Conservation (phyloP, 176 grass and related monocot genomes). For the Dactylis glomerata region DNA sequence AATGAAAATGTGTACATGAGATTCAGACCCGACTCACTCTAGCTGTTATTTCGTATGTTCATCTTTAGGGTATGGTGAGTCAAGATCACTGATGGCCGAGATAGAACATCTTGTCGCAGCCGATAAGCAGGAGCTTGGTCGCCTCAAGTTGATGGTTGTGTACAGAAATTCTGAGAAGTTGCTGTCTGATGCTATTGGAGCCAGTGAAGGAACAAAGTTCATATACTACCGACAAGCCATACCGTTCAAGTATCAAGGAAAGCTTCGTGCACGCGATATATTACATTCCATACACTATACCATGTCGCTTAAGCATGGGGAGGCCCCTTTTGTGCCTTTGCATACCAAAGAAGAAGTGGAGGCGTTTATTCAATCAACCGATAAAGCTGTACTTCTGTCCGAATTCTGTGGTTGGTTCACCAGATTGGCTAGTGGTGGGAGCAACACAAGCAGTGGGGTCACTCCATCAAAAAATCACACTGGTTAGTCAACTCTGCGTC, state of each 20-base stretch:
- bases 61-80: slow-evolving; percentile 83
- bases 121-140: slow-evolving; percentile 39
- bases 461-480: slow-evolving; percentile 40
- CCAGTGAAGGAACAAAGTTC: slow-evolving; percentile 61
- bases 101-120: slow-evolving; percentile 43
- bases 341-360: slow-evolving; percentile 67
- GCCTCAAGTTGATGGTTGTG: slow-evolving; percentile 74
- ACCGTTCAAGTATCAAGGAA: slow-evolving; percentile 87
- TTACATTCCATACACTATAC: slow-evolving; percentile 58
- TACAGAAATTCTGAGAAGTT: slow-evolving; percentile 86
- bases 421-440: slow-evolving; percentile 44
- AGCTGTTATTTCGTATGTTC: slow-evolving; percentile 1
- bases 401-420: slow-evolving; percentile 90
- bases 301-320: slow-evolving; percentile 59
- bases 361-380: slow-evolving; percentile 65
- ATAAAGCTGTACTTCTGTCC: slow-evolving; percentile 78
- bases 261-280: slow-evolving; percentile 54
- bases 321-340: slow-evolving; percentile 68
- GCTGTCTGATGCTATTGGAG: slow-evolving; percentile 58
- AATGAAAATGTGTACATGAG: not conserved
- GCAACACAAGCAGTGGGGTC: slow-evolving; percentile 44
- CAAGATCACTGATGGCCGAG: slow-evolving; percentile 79
- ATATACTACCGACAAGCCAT: slow-evolving; percentile 62
- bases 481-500: slow-evolving; percentile 42
- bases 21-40: not conserved